Conservation (phyloP, 495 filamentous ascomycete species). For the Aspergillus nanangensis region DNA sequence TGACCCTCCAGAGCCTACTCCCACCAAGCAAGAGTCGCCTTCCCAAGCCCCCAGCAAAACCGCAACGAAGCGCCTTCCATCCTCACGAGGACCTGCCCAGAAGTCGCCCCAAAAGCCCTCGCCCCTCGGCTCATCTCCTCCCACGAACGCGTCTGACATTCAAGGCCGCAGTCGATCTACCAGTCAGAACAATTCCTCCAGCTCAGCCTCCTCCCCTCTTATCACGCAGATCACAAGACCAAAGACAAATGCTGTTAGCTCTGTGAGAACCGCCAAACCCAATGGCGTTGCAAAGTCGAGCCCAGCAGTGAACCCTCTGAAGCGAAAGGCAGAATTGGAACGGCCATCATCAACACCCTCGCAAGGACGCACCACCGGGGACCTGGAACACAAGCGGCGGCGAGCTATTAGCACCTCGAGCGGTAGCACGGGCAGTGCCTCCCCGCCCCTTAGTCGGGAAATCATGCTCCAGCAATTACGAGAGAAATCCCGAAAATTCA, state of each 20-base stretch:
- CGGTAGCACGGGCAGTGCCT: slow-evolving; percentile 46
- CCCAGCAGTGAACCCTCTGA: slow-evolving; percentile 31
- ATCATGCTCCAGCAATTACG: slow-evolving; percentile 36
- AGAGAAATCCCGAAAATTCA: slow-evolving; percentile 57
- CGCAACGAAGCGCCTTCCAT: slow-evolving; percentile 32
- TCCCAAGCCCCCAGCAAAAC: slow-evolving; percentile 21
- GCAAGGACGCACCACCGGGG: slow-evolving; percentile 24
- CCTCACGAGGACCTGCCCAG: slow-evolving; percentile 35
- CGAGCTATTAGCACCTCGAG: slow-evolving; percentile 41
- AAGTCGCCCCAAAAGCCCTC: slow-evolving; percentile 67
- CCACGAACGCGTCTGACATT: slow-evolving; percentile 67
- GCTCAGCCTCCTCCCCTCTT: slow-evolving; percentile 42
- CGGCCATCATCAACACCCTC: slow-evolving; percentile 19
- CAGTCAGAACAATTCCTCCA: slow-evolving; percentile 39
- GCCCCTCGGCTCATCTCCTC: slow-evolving; percentile 69
- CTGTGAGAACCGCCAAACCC: slow-evolving; percentile 19
- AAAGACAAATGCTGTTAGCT: slow-evolving; percentile 6
- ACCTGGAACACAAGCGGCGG: slow-evolving; percentile 41
- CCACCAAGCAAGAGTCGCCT: slow-evolving; percentile 7
- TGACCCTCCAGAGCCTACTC: slow-evolving; percentile 5
- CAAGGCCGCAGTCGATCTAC: slow-evolving; percentile 39
- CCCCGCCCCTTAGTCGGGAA: slow-evolving; percentile 41
- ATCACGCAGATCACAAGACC: slow-evolving; percentile 34
- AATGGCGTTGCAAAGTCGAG: slow-evolving; percentile 25
- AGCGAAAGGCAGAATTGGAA: slow-evolving; percentile 44